A percentile compares a stretch with the other conserved stretches of the same genome.
These are phyloP conservation scores for Carex sylvatica DNA, from an alignment of 202 grass and related monocot species.

Conservation along the genomic window DNA sequence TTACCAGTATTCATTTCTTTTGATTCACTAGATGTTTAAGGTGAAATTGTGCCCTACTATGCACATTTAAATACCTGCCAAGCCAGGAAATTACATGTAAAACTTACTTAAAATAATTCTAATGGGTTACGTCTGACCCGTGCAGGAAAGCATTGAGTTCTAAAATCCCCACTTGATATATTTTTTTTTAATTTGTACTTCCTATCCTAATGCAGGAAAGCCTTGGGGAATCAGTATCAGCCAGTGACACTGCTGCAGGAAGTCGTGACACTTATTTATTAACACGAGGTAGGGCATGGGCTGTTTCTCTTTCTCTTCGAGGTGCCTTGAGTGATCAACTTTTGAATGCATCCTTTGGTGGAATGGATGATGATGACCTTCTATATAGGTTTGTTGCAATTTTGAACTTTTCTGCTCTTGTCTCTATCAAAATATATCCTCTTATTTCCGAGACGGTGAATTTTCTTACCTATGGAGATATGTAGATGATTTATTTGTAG, in stretches of 20 bases:
- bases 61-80: not conserved
- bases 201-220: conserved; percentile 39
- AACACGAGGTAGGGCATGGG: conserved; percentile 73
- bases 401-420: conserved; percentile 10
- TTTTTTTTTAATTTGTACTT: not conserved
- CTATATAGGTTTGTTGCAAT: conserved; percentile 64
- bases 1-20: not conserved
- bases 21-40: not conserved
- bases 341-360: conserved; percentile 45
- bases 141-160: not conserved
- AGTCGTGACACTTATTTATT: conserved; percentile 46
- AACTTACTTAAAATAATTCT: not conserved
- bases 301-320: conserved; percentile 58
- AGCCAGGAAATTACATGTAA: not conserved
- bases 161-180: not conserved
- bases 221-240: conserved; percentile 31
- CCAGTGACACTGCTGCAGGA: conserved; percentile 22
- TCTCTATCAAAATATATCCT: conserved; percentile 24
- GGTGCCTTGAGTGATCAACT: conserved; percentile 53
- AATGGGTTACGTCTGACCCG: no score
- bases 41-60: not conserved
- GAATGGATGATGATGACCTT: conserved; percentile 58
- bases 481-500: not conserved
- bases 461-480: not conserved
- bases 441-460: conserved; percentile 11